Evolutionary conservation across 2,329 filamentous ascomycete genomes (phyloP), one percentile per base, ranked within the genome.

Genomic region (Fusarium setosum): DNA sequence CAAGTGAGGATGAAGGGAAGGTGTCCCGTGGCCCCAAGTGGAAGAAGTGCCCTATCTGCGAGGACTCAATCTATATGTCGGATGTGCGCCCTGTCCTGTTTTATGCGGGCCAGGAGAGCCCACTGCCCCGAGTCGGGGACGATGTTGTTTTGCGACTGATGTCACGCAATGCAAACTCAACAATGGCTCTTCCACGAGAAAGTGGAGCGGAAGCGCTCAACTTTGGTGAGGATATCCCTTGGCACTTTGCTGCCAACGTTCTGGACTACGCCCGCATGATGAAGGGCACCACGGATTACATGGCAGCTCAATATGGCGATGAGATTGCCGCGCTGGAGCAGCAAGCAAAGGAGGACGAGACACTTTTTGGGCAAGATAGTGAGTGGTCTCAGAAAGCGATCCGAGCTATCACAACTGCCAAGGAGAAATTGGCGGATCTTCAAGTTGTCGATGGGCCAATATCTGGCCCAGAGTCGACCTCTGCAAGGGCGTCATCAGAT

Each of bases 11-110:
- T n/a, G 90, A 92, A 31, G 79, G 80, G 9, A 85, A 84, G 58
- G 81, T 86, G 10, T 89, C 90, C 63, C 94, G 90, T 79, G 90
- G 87, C 71, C 83, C 91, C 26, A 86, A 91, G 54, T 97, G 93
- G 87, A 97, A 97, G 81, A 97, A 97, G 76, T 99, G 96, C 70
- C 95, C 96, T 0, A 94, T 99, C 31, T 99, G 96, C 76, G 96
- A 93, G 81, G 96, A 99, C 76, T 90, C 87, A 45, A 88, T 99
- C n/a, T 97, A 96, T 75, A 85, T 94, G n/a, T 91, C 92, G 9
- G 96, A 99, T 65, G 93, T 92, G 20, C 86, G 92, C 47, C 94
- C 96, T 2, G 94, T 97, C 20, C 88, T 94, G 47, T 97, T 96
- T 85, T 97, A 97, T 72, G 87, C 88, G 35, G 95, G 94, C 1